Percentiles rank a stretch among this genome's conserved stretches.
These are phyloP conservation scores for Calocybe gambosa DNA, from an alignment of 1,284 basidiomycete genomes.

Conservation along the genomic window DNA sequence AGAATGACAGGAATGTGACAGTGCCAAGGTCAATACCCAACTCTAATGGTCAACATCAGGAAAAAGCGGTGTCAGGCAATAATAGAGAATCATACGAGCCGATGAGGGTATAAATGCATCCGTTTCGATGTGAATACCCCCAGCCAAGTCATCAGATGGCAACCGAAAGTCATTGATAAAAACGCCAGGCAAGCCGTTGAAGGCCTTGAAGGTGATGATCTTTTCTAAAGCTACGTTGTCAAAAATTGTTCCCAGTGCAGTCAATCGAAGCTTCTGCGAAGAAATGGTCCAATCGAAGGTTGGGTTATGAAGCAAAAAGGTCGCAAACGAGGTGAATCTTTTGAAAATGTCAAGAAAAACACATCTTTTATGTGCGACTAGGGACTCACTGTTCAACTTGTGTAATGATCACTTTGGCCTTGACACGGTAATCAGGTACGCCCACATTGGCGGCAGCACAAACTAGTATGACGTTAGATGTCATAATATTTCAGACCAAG, in stretches of 20 bases:
- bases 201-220: constrained; percentile 62
- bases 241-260: constrained; percentile 66
- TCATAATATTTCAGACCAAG: not conserved
- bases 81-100: constrained; percentile 40
- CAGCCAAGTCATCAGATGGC: constrained; percentile 57
- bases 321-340: constrained; percentile 64
- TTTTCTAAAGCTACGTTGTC: constrained; percentile 62
- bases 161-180: constrained; percentile 67
- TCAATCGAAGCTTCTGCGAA: constrained; percentile 54
- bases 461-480: constrained; percentile 34
- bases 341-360: not conserved
- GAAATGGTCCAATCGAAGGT: constrained; percentile 70
- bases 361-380: not conserved
- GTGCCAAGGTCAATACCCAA: constrained; percentile 71
- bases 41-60: constrained; percentile 32
- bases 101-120: constrained; percentile 64
- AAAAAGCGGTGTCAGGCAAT: not conserved
- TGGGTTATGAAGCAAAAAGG: constrained; percentile 59
- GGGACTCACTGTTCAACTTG: constrained; percentile 38
- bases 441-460: constrained; percentile 66
- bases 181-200: constrained; percentile 64
- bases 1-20: constrained; percentile 61
- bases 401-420: constrained; percentile 49
- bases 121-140: constrained; percentile 67
- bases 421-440: constrained; percentile 57